A percentile compares a stretch with the other conserved stretches of the same genome.
These are phyloP conservation scores for Populus tremula DNA, from an alignment of 345 rosid genomes.

Conservation along the genomic window DNA sequence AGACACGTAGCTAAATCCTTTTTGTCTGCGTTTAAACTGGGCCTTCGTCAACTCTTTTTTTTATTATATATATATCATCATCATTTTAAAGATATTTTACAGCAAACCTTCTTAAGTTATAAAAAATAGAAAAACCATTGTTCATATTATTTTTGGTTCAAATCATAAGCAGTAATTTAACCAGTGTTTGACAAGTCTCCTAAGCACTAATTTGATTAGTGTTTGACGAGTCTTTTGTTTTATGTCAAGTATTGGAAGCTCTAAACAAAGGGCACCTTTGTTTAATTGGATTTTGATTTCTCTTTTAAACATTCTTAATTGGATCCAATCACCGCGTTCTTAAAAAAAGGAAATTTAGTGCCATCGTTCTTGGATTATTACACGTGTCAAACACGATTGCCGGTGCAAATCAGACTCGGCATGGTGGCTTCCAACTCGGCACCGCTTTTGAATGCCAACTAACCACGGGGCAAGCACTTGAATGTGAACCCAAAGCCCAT, in stretches of 20 bases:
- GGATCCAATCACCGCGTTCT: slow-evolving; percentile 25
- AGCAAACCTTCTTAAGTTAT: neutral
- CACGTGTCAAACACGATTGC: slow-evolving; percentile 16
- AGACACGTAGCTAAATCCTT: too few relatives aligned
- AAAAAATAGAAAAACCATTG: neutral
- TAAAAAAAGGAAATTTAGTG: neutral
- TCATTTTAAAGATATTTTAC: neutral
- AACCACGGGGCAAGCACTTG: slow-evolving; percentile 24
- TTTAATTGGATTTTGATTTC: neutral
- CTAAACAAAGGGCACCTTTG: neutral
- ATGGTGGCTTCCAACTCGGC: slow-evolving; percentile 29
- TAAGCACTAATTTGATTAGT: neutral
- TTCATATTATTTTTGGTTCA: neutral
- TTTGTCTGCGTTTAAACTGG: too few relatives aligned
- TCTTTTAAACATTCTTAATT: neutral
- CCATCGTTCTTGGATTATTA: neutral
- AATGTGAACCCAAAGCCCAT: neutral
- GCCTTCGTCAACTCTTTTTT: too few relatives aligned
- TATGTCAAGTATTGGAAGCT: neutral
- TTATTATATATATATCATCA: neutral
- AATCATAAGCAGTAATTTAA: neutral
- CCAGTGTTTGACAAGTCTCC: neutral
- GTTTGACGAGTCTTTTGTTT: neutral
- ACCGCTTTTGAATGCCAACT: slow-evolving; percentile 15
- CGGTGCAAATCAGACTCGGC: neutral